Conservation (phyloP, 148 eudicot genomes). For the Chenopodium berlandieri region DNA sequence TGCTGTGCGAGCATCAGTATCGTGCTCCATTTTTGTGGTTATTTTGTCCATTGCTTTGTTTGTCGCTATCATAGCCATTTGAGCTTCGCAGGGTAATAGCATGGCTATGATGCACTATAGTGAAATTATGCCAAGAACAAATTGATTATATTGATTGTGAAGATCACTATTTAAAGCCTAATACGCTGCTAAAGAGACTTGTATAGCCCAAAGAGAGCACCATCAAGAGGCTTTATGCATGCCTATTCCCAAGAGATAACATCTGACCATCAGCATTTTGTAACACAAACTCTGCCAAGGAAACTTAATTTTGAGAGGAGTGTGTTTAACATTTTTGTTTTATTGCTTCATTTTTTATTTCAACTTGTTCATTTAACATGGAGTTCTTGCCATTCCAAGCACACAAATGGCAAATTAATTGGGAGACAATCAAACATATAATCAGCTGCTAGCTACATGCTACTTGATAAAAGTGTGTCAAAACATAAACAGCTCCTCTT, state of each 20-base stretch:
- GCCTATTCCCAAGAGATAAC: not conserved
- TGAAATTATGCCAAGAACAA: not conserved
- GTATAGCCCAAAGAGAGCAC: not conserved
- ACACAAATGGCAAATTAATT: too few relatives aligned
- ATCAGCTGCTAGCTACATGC: too few relatives aligned
- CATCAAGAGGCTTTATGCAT: not conserved
- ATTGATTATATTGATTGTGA: not conserved
- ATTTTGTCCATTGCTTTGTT: not conserved
- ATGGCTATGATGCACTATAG: not conserved
- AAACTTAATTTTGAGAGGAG: too few relatives aligned
- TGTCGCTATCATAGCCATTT: not conserved
- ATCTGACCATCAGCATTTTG: not conserved
- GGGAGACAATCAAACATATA: too few relatives aligned
- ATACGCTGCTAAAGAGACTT: not conserved
- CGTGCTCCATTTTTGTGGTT: not conserved
- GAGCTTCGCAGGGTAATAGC: constrained; percentile 1
- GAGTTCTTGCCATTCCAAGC: too few relatives aligned
- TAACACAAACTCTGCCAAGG: not conserved
- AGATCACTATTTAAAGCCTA: not conserved
- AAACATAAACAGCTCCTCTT: too few relatives aligned
- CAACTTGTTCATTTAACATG: too few relatives aligned
- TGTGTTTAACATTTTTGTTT: too few relatives aligned
- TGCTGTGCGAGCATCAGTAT: not conserved
- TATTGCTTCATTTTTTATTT: too few relatives aligned
- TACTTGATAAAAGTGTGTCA: too few relatives aligned